Evolutionary conservation across 1,284 basidiomycete genomes (phyloP).

Genomic region (Fistulina hepatica): DNA sequence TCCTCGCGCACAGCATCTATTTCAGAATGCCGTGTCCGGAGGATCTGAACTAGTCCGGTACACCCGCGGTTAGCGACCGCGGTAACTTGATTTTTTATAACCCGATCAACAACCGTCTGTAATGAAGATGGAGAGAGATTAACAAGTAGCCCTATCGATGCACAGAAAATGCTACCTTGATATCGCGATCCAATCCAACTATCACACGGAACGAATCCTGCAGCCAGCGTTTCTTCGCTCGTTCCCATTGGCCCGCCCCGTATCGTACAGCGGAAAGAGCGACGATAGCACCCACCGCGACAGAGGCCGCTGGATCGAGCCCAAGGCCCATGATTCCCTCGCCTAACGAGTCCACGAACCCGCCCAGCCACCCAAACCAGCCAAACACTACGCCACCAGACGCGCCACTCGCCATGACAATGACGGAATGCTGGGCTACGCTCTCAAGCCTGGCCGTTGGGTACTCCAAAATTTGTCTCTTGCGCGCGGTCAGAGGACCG

Average conservation of each 20-base stretch:
- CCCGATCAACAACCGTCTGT: conserved; percentile 37
- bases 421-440: conserved; percentile 51
- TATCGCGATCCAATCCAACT: conserved; percentile 61
- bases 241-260: conserved; percentile 63
- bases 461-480: conserved; percentile 38
- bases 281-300: conserved; percentile 50
- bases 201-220: conserved; percentile 62
- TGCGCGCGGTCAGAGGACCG: too few relatives aligned
- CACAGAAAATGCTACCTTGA: conserved; percentile 36
- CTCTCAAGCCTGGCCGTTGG: conserved; percentile 56
- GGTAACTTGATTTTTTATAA: conserved; percentile 36
- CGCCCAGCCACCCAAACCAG: conserved; percentile 37
- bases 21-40: conserved; percentile 37
- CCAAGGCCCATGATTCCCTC: conserved; percentile 24
- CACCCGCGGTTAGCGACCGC: conserved; percentile 34
- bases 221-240: conserved; percentile 62
- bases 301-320: conserved; percentile 44
- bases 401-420: conserved; percentile 40
- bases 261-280: conserved; percentile 47
- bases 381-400: conserved; percentile 32
- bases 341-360: conserved; percentile 41
- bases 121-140: conserved; percentile 5
- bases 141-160: neutral
- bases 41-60: conserved; percentile 34
- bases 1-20: conserved; percentile 34